Base-by-base conservation (phyloP, 1,284 basidiomycete species). In the Ganoderma leucocontextum region DNA sequence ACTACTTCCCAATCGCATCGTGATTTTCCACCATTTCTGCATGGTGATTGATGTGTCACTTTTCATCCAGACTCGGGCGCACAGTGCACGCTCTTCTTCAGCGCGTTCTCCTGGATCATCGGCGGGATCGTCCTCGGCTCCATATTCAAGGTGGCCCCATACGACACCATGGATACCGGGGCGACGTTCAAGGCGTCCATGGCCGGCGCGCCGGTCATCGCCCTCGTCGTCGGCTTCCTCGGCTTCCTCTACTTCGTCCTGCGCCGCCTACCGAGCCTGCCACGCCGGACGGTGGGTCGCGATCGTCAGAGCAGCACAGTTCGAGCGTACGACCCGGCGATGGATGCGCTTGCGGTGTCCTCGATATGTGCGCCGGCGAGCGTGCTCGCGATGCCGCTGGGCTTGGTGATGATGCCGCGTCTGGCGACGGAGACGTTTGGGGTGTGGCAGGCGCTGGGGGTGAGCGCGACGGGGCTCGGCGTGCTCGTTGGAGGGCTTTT, bases 381-480 rank as follows among this genome's bases (percentile, higher is more conserved):
- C 52, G 52, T 53, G 52, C 29, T 53, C 52, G 29, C 52, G 52
- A 52, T 52, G 49, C 49, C 49, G 10, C 12, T 52, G 9, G 49
- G 25, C 9, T 52, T 25, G 7, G 3, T 52, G 25, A 29, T 52
- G 49, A 12, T 25, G 49, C 49, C 49, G 49, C 49, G 4, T 10
- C 25, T 52, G 9, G 49, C 22, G 22, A 52, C 49, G 49, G 25
- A 52, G 49, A 7, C 22, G 49, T 52, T 52, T 4, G 49, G 49
- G 49, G 49, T 15, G 49, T 52, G 49, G 22, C 22, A 52, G 9
- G n/a, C 10, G 22, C 49, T 25, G 25, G 49, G 22, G 22, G 9
- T 25, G 49, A 52, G 49, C 49, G 25, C 25, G 49, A 52, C 25
- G n/a, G 25, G 49, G 25, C 22, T 52, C 10, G 49, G 49, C 22